Evolutionary conservation across 257 asterid species (phyloP).

Genomic region (Anisodus acutangulus): DNA sequence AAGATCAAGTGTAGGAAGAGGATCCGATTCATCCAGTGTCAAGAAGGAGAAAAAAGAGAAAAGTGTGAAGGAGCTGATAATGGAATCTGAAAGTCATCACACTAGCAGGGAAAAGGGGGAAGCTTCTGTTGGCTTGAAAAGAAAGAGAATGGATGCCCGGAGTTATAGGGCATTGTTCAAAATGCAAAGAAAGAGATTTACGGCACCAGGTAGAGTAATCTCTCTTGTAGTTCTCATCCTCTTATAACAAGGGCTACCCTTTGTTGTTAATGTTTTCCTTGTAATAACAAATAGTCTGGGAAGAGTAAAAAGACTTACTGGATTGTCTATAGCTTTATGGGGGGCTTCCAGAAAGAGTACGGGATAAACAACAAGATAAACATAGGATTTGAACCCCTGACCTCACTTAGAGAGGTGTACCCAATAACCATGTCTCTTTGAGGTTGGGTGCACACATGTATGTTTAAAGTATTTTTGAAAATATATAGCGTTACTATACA

Average conservation of each 20-base stretch:
- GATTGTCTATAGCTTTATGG: constrained; percentile 17
- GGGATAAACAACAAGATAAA: not conserved
- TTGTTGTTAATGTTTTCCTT: constrained; percentile 15
- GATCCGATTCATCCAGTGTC: constrained; percentile 34
- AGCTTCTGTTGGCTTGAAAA: constrained; percentile 39
- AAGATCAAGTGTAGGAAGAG: constrained; percentile 42
- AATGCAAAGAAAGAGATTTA: constrained; percentile 30
- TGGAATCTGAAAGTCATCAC: constrained; percentile 48
- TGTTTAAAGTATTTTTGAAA: not conserved
- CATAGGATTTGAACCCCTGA: constrained; percentile 1
- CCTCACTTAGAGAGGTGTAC: not conserved
- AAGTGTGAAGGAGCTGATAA: constrained; percentile 46
- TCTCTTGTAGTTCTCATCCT: constrained; percentile 14
- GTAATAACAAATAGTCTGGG: not conserved
- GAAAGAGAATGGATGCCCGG: constrained; percentile 30
- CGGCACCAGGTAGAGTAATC: constrained; percentile 28
- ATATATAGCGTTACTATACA: not conserved
- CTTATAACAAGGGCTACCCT: not conserved
- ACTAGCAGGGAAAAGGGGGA: constrained; percentile 35
- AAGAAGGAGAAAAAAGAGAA: constrained; percentile 46
- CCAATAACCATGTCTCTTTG: not conserved
- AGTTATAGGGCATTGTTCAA: constrained; percentile 28
- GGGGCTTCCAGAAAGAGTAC: not conserved
- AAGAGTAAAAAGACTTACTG: constrained; percentile 19
- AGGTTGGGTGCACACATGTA: constrained; percentile 2